phyloP scores from a whole-genome alignment of 768 basidiomycete species.

The Hygrophorus russula region DNA sequence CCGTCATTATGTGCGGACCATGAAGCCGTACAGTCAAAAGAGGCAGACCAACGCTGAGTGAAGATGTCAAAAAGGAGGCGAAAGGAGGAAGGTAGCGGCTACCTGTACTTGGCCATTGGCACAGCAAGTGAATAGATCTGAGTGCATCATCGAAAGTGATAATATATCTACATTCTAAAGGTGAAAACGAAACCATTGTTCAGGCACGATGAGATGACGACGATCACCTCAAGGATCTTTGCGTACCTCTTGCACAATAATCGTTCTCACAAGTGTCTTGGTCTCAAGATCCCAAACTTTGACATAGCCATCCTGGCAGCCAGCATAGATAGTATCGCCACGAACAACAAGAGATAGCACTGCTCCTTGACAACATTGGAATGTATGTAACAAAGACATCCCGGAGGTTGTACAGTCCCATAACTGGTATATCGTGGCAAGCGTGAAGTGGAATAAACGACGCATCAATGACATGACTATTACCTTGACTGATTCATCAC shows the following conservation, averaged over 20 bases:
- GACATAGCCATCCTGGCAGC: constrained; percentile 90
- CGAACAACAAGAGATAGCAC: constrained; percentile 68
- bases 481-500: constrained; percentile 86
- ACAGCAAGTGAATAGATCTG: constrained; percentile 54
- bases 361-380: constrained; percentile 66
- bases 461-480: neutral
- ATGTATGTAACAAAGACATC: constrained; percentile 48
- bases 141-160: constrained; percentile 60
- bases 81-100: constrained; percentile 4
- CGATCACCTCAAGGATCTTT: neutral
- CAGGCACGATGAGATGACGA: too few relatives aligned
- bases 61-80: neutral
- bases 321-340: constrained; percentile 81
- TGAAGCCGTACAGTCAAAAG: constrained; percentile 75
- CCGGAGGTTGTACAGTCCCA: constrained; percentile 45
- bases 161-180: constrained; percentile 68
- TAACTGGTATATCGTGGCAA: constrained; percentile 27
- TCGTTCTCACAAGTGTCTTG: constrained; percentile 72
- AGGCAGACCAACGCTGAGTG: constrained; percentile 63
- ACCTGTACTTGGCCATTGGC: constrained; percentile 67
- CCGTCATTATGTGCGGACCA: constrained; percentile 73
- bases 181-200: constrained; percentile 1
- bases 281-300: constrained; percentile 89
- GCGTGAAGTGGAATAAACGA: neutral
- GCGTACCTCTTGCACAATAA: constrained; percentile 73